phyloP scores from a whole-genome alignment of 2,329 filamentous ascomycete genomes.

The Fonsecaea erecta region DNA sequence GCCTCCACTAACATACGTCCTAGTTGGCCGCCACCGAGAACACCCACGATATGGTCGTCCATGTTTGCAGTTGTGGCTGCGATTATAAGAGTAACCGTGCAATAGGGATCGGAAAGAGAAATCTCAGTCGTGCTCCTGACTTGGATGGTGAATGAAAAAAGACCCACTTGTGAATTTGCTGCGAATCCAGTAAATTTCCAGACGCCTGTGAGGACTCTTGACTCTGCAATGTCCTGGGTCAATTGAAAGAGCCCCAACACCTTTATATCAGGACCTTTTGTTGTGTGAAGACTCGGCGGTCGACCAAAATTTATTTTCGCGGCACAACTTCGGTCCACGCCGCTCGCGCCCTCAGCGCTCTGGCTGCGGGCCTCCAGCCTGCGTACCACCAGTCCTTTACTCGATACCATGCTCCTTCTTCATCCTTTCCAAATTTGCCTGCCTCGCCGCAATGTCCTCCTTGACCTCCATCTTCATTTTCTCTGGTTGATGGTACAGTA shows the following conservation, averaged over 20 bases:
- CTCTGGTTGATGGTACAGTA: constrained; percentile 77
- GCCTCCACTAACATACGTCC: constrained; percentile 93
- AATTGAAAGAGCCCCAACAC: neutral
- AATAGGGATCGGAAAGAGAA: neutral
- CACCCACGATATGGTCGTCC: constrained; percentile 47
- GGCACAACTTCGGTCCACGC: neutral
- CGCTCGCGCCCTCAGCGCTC: neutral
- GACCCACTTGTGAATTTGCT: neutral
- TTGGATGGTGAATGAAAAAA: neutral
- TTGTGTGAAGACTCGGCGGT: neutral
- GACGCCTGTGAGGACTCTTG: neutral
- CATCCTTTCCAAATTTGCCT: constrained; percentile 96
- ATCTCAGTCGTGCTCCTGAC: neutral
- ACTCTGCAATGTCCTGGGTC: neutral
- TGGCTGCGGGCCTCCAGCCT: neutral
- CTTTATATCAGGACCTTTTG: neutral
- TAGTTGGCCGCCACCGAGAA: constrained; percentile 71
- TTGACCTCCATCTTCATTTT: constrained; percentile 79
- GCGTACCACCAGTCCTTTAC: constrained; percentile 59
- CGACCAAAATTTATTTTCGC: neutral
- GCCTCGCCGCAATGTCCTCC: constrained; percentile 90
- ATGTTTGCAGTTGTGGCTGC: constrained; percentile 10
- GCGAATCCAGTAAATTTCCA: neutral
- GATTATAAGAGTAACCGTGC: neutral
- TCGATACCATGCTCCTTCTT: constrained; percentile 98